Evolutionary conservation across 345 rosid species (phyloP).

Genomic region (Eucalyptus decipiens): DNA sequence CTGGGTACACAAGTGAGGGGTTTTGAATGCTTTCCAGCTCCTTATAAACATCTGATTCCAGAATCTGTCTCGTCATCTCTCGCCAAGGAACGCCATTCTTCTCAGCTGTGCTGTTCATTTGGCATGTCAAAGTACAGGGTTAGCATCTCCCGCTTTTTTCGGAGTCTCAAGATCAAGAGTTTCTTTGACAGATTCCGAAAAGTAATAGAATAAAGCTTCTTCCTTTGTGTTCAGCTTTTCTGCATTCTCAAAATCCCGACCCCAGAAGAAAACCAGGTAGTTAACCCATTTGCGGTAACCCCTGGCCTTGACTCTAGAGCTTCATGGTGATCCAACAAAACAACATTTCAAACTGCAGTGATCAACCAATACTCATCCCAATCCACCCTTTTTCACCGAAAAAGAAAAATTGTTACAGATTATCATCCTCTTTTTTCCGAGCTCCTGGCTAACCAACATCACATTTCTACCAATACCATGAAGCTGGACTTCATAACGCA

Average conservation of each 20-base stretch:
- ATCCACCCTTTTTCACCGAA: neutral
- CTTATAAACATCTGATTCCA: constrained; percentile 51
- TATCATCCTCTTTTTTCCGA: neutral
- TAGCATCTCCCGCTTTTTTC: neutral
- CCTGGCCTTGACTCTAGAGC: neutral
- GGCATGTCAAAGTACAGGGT: neutral
- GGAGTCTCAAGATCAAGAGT: neutral
- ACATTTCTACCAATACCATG: neutral
- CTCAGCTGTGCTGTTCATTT: constrained; percentile 49
- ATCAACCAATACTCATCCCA: neutral
- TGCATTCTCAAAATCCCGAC: neutral
- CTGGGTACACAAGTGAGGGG: constrained; percentile 35
- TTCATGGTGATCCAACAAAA: neutral
- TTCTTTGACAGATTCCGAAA: neutral
- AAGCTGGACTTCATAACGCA: neutral
- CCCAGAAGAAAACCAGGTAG: neutral
- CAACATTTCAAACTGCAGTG: neutral
- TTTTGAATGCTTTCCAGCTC: constrained; percentile 43
- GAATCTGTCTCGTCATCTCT: constrained; percentile 35
- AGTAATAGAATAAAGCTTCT: neutral
- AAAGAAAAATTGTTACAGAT: neutral
- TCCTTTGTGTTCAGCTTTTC: neutral
- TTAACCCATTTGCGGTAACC: neutral
- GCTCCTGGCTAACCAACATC: neutral
- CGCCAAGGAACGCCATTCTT: constrained; percentile 52